Evolutionary conservation across 2,329 filamentous ascomycete species (phyloP), one percentile per base, ranked within the genome.

Genomic region (Aspergillus terreus): DNA sequence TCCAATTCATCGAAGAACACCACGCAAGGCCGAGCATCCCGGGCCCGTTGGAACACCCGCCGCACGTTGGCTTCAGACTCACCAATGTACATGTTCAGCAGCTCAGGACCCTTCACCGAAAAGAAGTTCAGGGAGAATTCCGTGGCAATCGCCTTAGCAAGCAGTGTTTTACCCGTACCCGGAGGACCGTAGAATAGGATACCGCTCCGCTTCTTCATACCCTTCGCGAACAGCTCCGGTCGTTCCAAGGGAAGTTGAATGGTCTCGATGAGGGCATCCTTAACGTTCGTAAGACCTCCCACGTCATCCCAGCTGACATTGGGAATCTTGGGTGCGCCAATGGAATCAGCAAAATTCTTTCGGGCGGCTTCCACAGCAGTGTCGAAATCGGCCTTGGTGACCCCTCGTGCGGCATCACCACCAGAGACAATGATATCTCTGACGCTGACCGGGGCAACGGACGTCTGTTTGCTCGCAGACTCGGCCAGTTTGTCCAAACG

Each of bases 21-120:
- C 53, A 99, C 90, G 66, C 95, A 99, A 71, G 94, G 94, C 60
- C 94, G 92, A 53, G 95, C 94, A 59, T 94, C 94, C 64, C 94
- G 90, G 58, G 94, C 94, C 81, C 96, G 96, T 83, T 99, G 94
- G 74, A 99, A 99, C 62, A 99, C 97, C 71, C 97, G 92, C 67
- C 94, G 89, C 58, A 99, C 97, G 76, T 99, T 99, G 81, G 90
- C 96, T 78, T 99, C 95, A 49, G 94, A 99, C 78, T 99, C 94
- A 86, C 94, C 94, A 71, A 99, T 97, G 89, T 94, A 99, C 94
- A 99, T 99, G 73, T 92, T 96, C 63, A 99, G 85, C 68, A 99
- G 81, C 74, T 99, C 94, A 38, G 94, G 95, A 53, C 94, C 94
- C 83, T 99, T 99, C 75, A 99, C 88, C 25, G 94, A 99, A 73